These are phyloP conservation scores for Polytrichum commune DNA, from an alignment of 225 moss, liverwort and hornwort species.

Conservation along the genomic window DNA sequence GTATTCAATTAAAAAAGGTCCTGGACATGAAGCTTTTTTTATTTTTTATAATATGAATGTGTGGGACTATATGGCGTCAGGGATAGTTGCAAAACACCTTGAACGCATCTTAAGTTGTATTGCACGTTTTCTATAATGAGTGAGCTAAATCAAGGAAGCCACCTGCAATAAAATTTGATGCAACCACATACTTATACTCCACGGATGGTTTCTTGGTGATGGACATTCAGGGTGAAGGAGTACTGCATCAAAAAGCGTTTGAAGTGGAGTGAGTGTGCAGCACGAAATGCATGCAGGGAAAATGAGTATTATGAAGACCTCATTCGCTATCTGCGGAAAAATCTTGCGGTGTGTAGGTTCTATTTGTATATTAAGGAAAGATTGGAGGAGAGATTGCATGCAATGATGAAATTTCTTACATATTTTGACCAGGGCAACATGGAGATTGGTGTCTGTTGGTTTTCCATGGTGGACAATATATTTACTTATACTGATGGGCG, in stretches of 20 bases:
- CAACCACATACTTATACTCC: not conserved
- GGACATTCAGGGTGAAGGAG: conserved; percentile 58
- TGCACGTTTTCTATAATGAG: too few species aligned
- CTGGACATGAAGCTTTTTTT: too few species aligned
- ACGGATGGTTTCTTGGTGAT: not conserved
- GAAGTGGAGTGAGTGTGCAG: conserved; percentile 81
- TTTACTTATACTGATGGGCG: not conserved
- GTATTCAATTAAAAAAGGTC: too few species aligned
- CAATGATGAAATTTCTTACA: not conserved
- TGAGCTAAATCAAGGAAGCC: too few species aligned
- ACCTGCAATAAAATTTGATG: too few species aligned
- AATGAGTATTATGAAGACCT: conserved; percentile 86
- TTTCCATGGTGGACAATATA: conserved; percentile 13
- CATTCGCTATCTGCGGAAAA: conserved; percentile 76
- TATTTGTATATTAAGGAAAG: not conserved
- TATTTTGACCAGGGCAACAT: not conserved
- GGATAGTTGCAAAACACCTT: too few species aligned
- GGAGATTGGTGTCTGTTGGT: conserved; percentile 6
- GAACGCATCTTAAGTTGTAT: too few species aligned
- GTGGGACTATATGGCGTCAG: too few species aligned
- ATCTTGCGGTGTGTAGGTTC: conserved; percentile 65
- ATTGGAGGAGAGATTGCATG: not conserved
- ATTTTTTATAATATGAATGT: too few species aligned
- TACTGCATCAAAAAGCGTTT: conserved; percentile 82
- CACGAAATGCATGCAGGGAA: conserved; percentile 68